Base-by-base conservation (phyloP, 2,329 filamentous ascomycete species). In the Fusarium concolor region DNA sequence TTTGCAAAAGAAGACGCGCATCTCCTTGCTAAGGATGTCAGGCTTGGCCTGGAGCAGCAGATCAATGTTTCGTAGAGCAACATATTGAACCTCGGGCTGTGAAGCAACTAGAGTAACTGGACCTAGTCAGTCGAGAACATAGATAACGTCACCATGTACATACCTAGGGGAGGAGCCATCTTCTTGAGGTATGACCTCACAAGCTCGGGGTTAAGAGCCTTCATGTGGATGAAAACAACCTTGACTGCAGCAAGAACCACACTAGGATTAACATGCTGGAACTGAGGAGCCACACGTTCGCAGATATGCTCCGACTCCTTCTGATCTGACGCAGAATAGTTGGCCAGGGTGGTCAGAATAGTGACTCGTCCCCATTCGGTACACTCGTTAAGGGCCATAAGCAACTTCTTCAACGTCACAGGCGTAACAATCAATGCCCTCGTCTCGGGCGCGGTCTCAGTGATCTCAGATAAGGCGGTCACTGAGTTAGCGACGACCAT, bases 401-500 rank as follows among this genome's bases (percentile, higher is more conserved):
- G 84, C 80, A 99, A 89, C 82, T 98, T 99, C 84, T 97, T 97
- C 67, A 99, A 83, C 5, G 90, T 95, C 62, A 89, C 86, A 3
- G 93, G 86, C 2, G 92, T 96, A 65, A 99, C 91, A 47, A 93
- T 85, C 55, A 99, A 84, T 6, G 95, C 96, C 67, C 89, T 89
- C 2, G 94, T 97, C 78, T 98, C 95, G 12, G 96, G 96, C 1
- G 94, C 92, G 1, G 93, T 89, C 77, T 99, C 94, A 72, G 86
- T 86, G 76, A 99, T 99, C 77, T 99, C 96, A 10, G 92, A 90
- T 51, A 99, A 85, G 5, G 96, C 96, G 66, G 94, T 95, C 10
- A 99, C 96, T 15, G 93, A 96, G 82, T 99, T 99, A 67, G 96
- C 96, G 59, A 99, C 96, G 6, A 99, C 96, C 95, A 98, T 99